Evolutionary conservation across 805 yeast genomes (phyloP), one percentile per base, ranked within the genome.

Genomic region (Diddensiella caesifluorescens): DNA sequence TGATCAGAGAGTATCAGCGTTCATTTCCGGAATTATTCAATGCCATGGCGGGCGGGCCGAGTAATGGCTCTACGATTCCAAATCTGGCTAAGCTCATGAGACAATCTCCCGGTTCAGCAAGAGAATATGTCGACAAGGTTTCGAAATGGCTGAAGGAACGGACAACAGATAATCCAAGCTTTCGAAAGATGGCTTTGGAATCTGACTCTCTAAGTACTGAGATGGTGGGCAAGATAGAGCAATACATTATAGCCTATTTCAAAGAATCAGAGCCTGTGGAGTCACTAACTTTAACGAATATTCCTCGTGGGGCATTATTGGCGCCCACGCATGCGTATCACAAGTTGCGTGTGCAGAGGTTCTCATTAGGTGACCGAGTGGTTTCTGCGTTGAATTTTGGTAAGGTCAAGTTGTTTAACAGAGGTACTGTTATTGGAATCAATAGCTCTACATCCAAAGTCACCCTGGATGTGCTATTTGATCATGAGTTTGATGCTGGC

Each of bases 341-440:
- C 54, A 69, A 79, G 49, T 70, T 92, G 51, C 75, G 82, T 42
- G 71, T 73, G 30, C 99, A 92, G 66, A 65, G 70, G 35, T 92
- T 92, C 59, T 72, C 74, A 22, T 69, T 92, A 18, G 98, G 98
- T 54, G 97, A 92, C 57, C 75, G 98, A 47, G 86, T 92, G 22
- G 74, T 84, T 19, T 88, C 85, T 51, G 83, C 87, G 18, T 82
- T 83, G 53, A 84, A 80, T 53, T 78, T 84, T 19, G 97, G 97
- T 39, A 87, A 85, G 56, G 95, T 89, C 12, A 95, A 96, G 21
- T 64, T 80, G 43, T 87, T 83, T 57, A 73, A 85, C 20, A 83
- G 83, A 55, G 99, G 99, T 60, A 88, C 96, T 1, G 95, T 92
- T 41, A 82, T 85, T 38, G 69, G 77, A 30, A 86, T 85, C 31